Evolutionary conservation across 345 rosid genomes (phyloP), one percentile per base, ranked within the genome.

Genomic region (Kandelia obovata): DNA sequence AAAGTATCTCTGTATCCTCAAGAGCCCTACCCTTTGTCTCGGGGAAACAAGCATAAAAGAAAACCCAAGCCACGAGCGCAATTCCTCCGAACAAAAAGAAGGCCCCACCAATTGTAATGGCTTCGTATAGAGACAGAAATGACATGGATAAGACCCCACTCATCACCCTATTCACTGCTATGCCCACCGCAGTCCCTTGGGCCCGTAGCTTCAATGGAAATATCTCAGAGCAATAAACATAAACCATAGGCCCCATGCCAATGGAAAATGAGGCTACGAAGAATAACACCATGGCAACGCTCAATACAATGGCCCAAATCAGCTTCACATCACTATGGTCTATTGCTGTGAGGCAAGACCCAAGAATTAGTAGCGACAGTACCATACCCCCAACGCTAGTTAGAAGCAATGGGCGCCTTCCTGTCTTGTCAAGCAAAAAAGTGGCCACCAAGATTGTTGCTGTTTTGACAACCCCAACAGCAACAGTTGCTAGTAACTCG

Each of bases 151-250:
- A 58, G 10, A 85, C 86, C 30, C 97, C 98, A 55, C 99, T 95
- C 20, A 74, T 82, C 58, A 90, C 79, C 21, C 94, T 81, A 20
- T 92, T 95, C 64, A 86, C 78, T 1, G 86, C 79, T 31, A 90
- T 96, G 0, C 74, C 98, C 51, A 89, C 60, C 61, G 96, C 79
- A 70, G 86, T 62, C 0, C 97, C 97, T 20, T 92, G 98, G 0
- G 98, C 96, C 4, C 99, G 88, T 58, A 95, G 77, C 73, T 83
- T 67, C 74, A 96, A 66, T 7, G 99, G 99, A 53, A 95, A 89
- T 17, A 95, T 89, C 85, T 95, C 99, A 1, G 96, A 76, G 75
- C 85, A 84, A 61, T 92, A 95, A 1, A 95, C 97, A 89, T 90
- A 87, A 1, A 93, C 62, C 26, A 92, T 81, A 0, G 98, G 99